Conservation (phyloP, 176 grass and related monocot genomes). For the Hyparrhenia diplandra region DNA sequence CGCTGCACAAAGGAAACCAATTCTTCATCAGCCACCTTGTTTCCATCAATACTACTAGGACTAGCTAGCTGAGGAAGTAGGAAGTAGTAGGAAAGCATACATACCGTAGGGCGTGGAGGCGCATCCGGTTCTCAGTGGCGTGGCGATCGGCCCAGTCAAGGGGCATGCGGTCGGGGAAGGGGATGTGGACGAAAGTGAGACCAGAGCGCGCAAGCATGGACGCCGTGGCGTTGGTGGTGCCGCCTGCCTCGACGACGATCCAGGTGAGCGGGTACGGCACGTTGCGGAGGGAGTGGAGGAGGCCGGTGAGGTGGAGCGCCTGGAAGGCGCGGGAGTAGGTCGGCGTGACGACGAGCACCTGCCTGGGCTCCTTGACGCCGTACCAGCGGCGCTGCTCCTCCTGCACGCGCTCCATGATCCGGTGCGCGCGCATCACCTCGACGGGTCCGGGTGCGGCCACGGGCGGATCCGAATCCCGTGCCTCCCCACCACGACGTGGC, state of each 20-base stretch:
- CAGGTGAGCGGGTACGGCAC: slow-evolving; percentile 77
- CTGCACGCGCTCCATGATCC: slow-evolving; percentile 83
- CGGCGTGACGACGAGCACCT: slow-evolving; percentile 62
- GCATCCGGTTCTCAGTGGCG: slow-evolving; percentile 72
- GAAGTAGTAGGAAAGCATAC: neutral
- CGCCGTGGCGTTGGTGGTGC: slow-evolving; percentile 70
- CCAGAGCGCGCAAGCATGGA: slow-evolving; percentile 49
- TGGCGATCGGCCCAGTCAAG: slow-evolving; percentile 68
- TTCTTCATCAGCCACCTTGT: neutral
- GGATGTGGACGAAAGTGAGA: slow-evolving; percentile 69
- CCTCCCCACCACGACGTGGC: slow-evolving; percentile 79
- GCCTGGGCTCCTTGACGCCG: slow-evolving; percentile 64
- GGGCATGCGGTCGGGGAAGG: slow-evolving; percentile 76
- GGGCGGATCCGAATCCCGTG: slow-evolving; percentile 93
- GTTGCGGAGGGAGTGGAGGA: slow-evolving; percentile 77
- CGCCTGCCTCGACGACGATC: slow-evolving; percentile 89
- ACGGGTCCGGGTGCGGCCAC: slow-evolving; percentile 87
- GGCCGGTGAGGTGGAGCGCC: slow-evolving; percentile 81
- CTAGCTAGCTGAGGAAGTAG: neutral
- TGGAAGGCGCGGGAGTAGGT: slow-evolving; percentile 83
- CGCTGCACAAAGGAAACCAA: slow-evolving; percentile 40
- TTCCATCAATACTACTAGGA: neutral
- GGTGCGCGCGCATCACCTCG: slow-evolving; percentile 82
- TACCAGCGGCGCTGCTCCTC: slow-evolving; percentile 81
- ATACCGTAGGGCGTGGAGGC: slow-evolving; percentile 72